Conservation (phyloP, 1,284 basidiomycete genomes). For the Malassezia vespertilionis region DNA sequence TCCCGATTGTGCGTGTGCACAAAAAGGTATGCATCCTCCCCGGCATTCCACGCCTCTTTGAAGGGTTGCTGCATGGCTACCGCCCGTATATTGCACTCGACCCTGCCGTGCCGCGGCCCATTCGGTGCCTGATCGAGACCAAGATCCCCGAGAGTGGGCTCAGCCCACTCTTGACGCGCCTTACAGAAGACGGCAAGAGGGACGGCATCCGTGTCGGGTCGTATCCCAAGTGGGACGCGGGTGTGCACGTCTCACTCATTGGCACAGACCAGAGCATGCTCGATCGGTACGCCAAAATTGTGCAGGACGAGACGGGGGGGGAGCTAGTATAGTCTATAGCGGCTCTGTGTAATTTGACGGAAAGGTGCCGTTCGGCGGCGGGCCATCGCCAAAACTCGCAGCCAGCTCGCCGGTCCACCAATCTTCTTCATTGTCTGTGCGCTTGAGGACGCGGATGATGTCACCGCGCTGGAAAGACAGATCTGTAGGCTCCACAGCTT, state of each 20-base stretch:
- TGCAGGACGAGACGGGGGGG: constrained; percentile 50
- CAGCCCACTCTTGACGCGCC: constrained; percentile 55
- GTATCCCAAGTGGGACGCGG: constrained; percentile 53
- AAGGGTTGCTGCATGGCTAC: constrained; percentile 51
- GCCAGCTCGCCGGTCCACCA: constrained; percentile 39
- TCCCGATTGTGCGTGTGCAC: constrained; percentile 69
- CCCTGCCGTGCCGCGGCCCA: constrained; percentile 24
- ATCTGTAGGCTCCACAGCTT: constrained; percentile 33
- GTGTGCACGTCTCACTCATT: constrained; percentile 68
- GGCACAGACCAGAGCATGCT: constrained; percentile 51
- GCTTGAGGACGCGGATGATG: constrained; percentile 34
- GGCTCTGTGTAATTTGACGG: constrained; percentile 17
- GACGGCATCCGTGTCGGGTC: constrained; percentile 74
- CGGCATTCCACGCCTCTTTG: constrained; percentile 76
- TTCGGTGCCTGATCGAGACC: constrained; percentile 50
- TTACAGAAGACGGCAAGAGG: constrained; percentile 63
- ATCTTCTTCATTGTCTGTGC: constrained; percentile 31
- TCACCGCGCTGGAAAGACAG: constrained; percentile 38
- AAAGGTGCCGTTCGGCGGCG: constrained; percentile 5
- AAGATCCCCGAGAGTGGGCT: constrained; percentile 56
- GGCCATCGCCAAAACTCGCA: constrained; percentile 6
- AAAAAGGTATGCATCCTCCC: constrained; percentile 80
- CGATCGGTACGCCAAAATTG: constrained; percentile 4
- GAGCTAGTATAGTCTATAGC: constrained; percentile 50
- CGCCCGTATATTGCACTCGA: constrained; percentile 53